Evolutionary conservation across 1,284 basidiomycete species (phyloP).

Genomic region (Trichosporon faecale): DNA sequence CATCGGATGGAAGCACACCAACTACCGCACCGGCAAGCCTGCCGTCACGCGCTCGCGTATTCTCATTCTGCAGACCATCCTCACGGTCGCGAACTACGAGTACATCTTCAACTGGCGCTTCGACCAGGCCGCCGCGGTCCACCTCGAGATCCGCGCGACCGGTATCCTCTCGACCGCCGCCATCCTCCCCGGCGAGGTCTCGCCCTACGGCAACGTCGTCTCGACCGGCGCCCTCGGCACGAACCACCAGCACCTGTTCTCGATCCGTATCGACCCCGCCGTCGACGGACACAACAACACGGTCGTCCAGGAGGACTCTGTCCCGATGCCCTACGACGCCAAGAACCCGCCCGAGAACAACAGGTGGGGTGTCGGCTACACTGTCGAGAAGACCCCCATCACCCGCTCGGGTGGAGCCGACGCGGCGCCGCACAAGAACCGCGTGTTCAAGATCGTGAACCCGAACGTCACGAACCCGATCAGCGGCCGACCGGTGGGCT

Average conservation of each 20-base stretch:
- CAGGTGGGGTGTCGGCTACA: constrained; percentile 46
- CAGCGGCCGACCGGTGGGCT: constrained; percentile 47
- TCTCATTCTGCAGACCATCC: constrained; percentile 51
- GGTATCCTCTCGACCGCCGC: constrained; percentile 52
- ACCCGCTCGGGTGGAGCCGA: constrained; percentile 40
- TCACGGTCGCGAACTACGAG: constrained; percentile 49
- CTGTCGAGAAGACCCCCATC: constrained; percentile 44
- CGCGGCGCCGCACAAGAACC: constrained; percentile 40
- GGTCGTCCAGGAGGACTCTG: constrained; percentile 49
- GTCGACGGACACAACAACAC: constrained; percentile 51
- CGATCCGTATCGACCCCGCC: constrained; percentile 46
- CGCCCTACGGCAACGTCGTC: constrained; percentile 52
- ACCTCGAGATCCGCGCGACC: constrained; percentile 53
- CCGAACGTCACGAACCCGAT: constrained; percentile 47
- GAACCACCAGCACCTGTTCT: constrained; percentile 54
- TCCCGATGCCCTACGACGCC: constrained; percentile 44
- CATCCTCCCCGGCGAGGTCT: constrained; percentile 48
- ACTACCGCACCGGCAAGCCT: constrained; percentile 49
- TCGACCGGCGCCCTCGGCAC: constrained; percentile 50
- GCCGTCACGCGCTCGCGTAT: constrained; percentile 48
- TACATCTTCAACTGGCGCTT: constrained; percentile 52
- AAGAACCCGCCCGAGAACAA: constrained; percentile 41
- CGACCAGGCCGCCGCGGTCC: constrained; percentile 52
- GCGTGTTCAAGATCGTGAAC: constrained; percentile 52
- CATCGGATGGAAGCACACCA: constrained; percentile 52